Evolutionary conservation across 2,329 filamentous ascomycete species (phyloP), one percentile per base, ranked within the genome.

Genomic region (Fusarium euwallaceae): DNA sequence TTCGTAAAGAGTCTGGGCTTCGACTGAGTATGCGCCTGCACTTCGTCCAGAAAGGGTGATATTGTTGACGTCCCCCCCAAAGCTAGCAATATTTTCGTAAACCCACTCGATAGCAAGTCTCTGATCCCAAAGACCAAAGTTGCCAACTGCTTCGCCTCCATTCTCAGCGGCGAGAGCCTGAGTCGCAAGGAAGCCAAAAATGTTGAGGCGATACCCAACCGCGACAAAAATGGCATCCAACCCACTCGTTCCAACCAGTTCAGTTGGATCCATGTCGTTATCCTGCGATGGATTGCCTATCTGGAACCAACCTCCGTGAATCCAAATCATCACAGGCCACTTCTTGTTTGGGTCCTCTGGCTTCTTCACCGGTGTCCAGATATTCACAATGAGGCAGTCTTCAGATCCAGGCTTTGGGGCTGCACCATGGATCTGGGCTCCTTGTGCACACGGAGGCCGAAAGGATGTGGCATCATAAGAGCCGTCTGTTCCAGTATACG

Each of bases 101-200:
- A 88, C 84, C 88, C 88, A 90, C 75, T 88, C 82, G 10, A 88
- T 78, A 0, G 87, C 87, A 14, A 86, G 78, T 3, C 85, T 79
- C 71, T 89, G 87, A 69, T 90, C 88, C 76, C 83, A 84, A 0
- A 86, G 78, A 2, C 85, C 85, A 69, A 82, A 84, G 67, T 86
- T 86, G 2, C 84, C 72, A 7, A 34, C 72, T 78, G 76, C 73
- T 16, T 51, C 64, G 22, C 48, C 76, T 24, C 34, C 51, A 36
- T 78, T 79, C 9, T 82, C 79, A 0, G 63, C 56, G 1, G 78
- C 60, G 4, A 87, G 79, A 12, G 84, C 82, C 4, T 81, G 67
- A 3, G 85, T 83, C 1, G 85, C 83, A 4, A 88, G 76, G 70
- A 88, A 88, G 0, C 87, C 87, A 45, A 88, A 87, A 0, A 87